Evolutionary conservation across 2,329 filamentous ascomycete genomes (phyloP), one percentile per base, ranked within the genome.

Genomic region (Magnaporthiopsis rhizophila): DNA sequence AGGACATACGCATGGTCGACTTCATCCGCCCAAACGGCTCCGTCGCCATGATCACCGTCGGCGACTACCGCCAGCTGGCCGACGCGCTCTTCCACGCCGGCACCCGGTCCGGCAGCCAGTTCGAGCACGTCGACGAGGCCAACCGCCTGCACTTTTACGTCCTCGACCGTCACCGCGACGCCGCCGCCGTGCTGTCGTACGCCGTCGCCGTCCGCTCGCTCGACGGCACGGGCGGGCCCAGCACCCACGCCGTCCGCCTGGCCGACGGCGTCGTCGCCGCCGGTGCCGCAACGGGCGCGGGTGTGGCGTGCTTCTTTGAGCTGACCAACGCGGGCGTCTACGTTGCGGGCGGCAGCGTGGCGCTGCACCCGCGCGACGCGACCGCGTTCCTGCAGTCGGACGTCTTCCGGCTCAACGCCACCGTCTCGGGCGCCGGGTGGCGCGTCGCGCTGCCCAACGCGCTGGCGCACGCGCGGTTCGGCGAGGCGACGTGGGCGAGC

Each of bases 51-150:
- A 75, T 81, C 67, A 81, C 79, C 3, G 71, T 83, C 38, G 82
- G 81, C 24, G 82, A 84, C 69, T 84, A 83, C 68, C 75, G 82
- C 7, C 82, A 84, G 67, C 71, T 84, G 0, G 77, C 78, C 1
- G 81, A 84, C 66, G 82, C 81, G 2, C 72, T 84, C 21, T 84
- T 84, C 74, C 81, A 84, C 67, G 81, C 80, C 0, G 82, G 82
- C 13, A 82, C 81, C 0, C 72, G 79, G 24, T 82, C 80, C 0
- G 81, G 81, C 6, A 82, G 80, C 36, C 68, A 81, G 69, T 83
- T 72, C 64, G 82, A 84, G 71, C 75, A 78, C 67, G 69, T 78
- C 8, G 82, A 84, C 66, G 71, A 74, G 67, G 70, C 76, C 3
- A 84, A 84, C 64, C 69, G 74, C 2, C 67, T 84, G 61, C 81